Percentiles rank a stretch among this genome's conserved stretches.
Conservation (phyloP, 2,329 filamentous ascomycete species). For the Fusarium nygamai region DNA sequence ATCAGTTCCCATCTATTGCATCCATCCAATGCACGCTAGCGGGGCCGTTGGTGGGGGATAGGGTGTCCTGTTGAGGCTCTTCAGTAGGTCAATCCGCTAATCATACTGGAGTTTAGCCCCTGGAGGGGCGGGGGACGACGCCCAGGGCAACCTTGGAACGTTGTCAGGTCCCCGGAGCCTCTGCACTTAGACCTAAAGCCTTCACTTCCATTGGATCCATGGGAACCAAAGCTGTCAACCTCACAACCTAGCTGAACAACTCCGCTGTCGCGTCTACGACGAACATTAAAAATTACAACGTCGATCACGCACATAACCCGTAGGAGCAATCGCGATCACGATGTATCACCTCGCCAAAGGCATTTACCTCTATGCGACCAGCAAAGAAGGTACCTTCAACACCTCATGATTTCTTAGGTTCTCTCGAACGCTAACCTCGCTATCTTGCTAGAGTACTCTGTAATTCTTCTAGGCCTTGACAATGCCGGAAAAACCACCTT, state of each 20-base stretch:
- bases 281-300: neutral
- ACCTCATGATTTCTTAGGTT: neutral
- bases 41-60: conserved; percentile 12
- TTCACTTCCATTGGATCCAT: neutral
- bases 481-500: conserved; percentile 99
- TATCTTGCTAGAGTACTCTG: conserved; percentile 81
- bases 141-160: neutral
- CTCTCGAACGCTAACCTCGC: conserved; percentile 6
- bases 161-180: neutral
- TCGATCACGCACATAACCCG: neutral
- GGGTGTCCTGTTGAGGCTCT: conserved; percentile 25
- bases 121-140: neutral
- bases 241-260: neutral
- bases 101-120: neutral
- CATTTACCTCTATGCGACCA: conserved; percentile 93
- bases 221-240: neutral
- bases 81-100: conserved; percentile 30
- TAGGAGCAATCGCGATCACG: conserved; percentile 2
- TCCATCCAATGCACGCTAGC: neutral
- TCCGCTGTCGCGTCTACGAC: neutral
- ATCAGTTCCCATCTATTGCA: conserved; percentile 1
- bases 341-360: conserved; percentile 99
- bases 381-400: conserved; percentile 81
- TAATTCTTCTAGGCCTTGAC: conserved; percentile 95
- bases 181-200: neutral